Evolutionary conservation across 2,329 filamentous ascomycete genomes (phyloP).

Genomic region (Botrytis tulipae): DNA sequence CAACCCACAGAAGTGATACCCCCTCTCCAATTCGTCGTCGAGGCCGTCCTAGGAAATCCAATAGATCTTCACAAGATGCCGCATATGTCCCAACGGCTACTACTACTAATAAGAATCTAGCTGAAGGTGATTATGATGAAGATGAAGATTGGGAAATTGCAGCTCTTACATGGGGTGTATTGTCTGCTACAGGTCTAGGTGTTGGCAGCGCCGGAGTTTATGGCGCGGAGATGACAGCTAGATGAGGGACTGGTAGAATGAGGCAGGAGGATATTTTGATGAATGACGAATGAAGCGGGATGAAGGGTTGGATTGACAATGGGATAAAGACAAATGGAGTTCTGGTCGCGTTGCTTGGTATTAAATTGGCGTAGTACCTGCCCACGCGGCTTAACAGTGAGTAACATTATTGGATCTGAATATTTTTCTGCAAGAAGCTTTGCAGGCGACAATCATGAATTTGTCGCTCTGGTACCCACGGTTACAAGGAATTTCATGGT

Average conservation of each 20-base stretch:
- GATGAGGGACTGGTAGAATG: slow-evolving; percentile 1
- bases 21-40: slow-evolving; percentile 20
- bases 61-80: slow-evolving; percentile 38
- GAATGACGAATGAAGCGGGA: neutral
- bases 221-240: slow-evolving; percentile 43
- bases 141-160: slow-evolving; percentile 49
- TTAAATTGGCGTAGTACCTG: neutral
- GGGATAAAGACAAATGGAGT: neutral
- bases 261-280: neutral
- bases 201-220: slow-evolving; percentile 47
- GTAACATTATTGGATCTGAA: neutral
- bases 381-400: too few species aligned
- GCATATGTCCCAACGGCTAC: slow-evolving; percentile 39
- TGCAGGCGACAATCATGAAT: neutral
- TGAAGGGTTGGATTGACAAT: neutral
- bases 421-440: too few species aligned
- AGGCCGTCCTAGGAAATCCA: slow-evolving; percentile 17
- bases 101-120: slow-evolving; percentile 27
- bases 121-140: slow-evolving; percentile 44
- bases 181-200: slow-evolving; percentile 46
- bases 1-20: neutral
- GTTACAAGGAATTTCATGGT: neutral
- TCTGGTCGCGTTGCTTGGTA: neutral
- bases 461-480: neutral
- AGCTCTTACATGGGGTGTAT: slow-evolving; percentile 48